Conservation (phyloP, 2,329 filamentous ascomycete species). For the Penicillium hordei region DNA sequence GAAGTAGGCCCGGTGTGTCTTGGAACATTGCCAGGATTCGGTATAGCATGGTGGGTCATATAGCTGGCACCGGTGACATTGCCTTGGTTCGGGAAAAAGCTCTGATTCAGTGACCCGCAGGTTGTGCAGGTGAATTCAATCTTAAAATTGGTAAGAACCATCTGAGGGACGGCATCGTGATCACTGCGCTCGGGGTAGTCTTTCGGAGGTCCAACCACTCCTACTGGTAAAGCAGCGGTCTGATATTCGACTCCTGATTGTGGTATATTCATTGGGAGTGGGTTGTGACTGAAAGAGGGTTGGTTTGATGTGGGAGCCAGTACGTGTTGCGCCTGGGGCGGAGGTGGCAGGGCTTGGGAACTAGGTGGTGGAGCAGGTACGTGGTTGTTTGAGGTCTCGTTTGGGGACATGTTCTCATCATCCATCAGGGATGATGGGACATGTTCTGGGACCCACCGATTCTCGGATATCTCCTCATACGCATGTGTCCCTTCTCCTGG, state of each 20-base stretch:
- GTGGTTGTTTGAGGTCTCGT: conserved; percentile 23
- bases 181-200: conserved; percentile 26
- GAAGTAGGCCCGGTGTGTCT: conserved; percentile 21
- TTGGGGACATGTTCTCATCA: conserved; percentile 24
- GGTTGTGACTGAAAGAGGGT: conserved; percentile 22
- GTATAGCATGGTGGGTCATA: conserved; percentile 26
- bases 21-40: conserved; percentile 20
- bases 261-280: conserved; percentile 26
- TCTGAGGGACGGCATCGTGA: conserved; percentile 30
- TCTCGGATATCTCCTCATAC: conserved; percentile 31
- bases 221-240: conserved; percentile 18
- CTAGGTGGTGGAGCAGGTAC: conserved; percentile 20
- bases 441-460: conserved; percentile 36
- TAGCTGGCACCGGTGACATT: conserved; percentile 35
- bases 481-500: conserved; percentile 26
- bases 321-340: conserved; percentile 22
- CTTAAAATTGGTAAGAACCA: conserved; percentile 40
- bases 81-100: conserved; percentile 41
- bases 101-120: conserved; percentile 41
- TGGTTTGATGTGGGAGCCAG: conserved; percentile 26
- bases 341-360: conserved; percentile 23
- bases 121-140: conserved; percentile 43
- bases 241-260: conserved; percentile 26
- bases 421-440: conserved; percentile 31
- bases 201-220: conserved; percentile 24